Base-by-base conservation (phyloP, 352 stramenopile genomes). In the Globisporangium irregulare region DNA sequence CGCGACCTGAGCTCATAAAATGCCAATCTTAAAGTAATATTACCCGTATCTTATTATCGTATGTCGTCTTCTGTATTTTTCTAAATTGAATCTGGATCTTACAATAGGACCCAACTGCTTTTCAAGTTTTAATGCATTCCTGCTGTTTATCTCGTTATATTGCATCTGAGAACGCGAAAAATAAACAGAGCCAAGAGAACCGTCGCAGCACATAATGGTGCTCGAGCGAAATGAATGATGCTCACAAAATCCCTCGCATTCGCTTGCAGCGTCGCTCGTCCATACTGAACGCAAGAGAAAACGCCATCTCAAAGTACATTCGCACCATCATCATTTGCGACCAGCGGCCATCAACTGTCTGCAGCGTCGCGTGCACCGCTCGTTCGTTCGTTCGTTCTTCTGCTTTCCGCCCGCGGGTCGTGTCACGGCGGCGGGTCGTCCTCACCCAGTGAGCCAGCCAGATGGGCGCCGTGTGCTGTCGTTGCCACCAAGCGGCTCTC, bases 381-480 rank as follows among this genome's bases (percentile, higher is more conserved):
- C 38, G 38, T 46, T 46, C 38, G 38, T 15, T 46, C 3, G 27
- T 32, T 32, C 36, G 38, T 18, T 48, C 15, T n/a, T 50, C 15
- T 50, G 4, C 41, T n/a, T 50, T 50, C 15, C 38, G 32, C 32
- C 32, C 1, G 18, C 8, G 18, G 43, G 43, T 22, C 32, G 32
- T 1, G 32, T 36, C 32, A 24, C 14, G 24, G 51, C 15, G 51
- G 51, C 27, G 27, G 27, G 27, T 32, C 27, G 51, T 38, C 54
- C 27, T 34, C 53, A 32, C 9, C 55, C 55, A 20, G 38, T 18
- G 38, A 46, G 27, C 27, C 27, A 59, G 29, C 32, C 50, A 65
- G 25, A 94, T 94, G 86, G 86, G 86, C 36, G 83, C 67, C 46
- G 78, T 75, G 62, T 94, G 86, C 70, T 94, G 85, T 76, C 82